A percentile compares a stretch with the other conserved stretches of the same genome.
These are phyloP conservation scores for Fusarium odoratissimum DNA, from an alignment of 2,329 filamentous ascomycete genomes.

Conservation along the genomic window DNA sequence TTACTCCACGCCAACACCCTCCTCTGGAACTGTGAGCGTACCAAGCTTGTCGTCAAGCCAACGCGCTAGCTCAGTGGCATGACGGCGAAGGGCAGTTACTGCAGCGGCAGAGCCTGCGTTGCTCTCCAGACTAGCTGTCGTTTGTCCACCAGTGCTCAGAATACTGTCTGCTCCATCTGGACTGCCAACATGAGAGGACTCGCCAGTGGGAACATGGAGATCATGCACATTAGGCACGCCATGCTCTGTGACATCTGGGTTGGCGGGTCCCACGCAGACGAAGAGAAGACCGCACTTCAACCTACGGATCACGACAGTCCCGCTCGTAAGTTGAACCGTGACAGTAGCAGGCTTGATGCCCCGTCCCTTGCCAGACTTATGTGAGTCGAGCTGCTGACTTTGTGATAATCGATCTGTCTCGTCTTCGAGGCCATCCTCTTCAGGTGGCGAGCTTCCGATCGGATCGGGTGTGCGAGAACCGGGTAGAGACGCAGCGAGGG, in stretches of 20 bases:
- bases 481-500: conserved; percentile 57
- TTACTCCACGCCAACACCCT: conserved; percentile 57
- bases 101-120: conserved; percentile 57
- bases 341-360: conserved; percentile 57
- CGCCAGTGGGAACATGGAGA: conserved; percentile 43
- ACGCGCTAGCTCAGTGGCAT: conserved; percentile 68
- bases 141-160: conserved; percentile 58
- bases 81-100: conserved; percentile 64
- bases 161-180: conserved; percentile 61
- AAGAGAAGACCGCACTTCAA: conserved; percentile 71
- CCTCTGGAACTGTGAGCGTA: conserved; percentile 63
- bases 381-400: conserved; percentile 41
- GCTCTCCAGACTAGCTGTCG: conserved; percentile 55
- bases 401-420: conserved; percentile 43
- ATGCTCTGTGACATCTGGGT: conserved; percentile 44
- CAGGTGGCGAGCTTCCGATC: conserved; percentile 42
- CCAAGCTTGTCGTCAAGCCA: conserved; percentile 72
- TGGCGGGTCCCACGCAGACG: conserved; percentile 67
- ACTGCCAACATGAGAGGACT: conserved; percentile 51
- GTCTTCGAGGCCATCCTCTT: conserved; percentile 42
- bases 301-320: conserved; percentile 68
- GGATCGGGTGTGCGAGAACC: conserved; percentile 48
- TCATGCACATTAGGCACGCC: conserved; percentile 30
- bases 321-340: conserved; percentile 68
- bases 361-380: conserved; percentile 23